Evolutionary conservation across 179 eudicot species (phyloP), one percentile per base, ranked within the genome.

Genomic region (Heliamphora pulchella): DNA sequence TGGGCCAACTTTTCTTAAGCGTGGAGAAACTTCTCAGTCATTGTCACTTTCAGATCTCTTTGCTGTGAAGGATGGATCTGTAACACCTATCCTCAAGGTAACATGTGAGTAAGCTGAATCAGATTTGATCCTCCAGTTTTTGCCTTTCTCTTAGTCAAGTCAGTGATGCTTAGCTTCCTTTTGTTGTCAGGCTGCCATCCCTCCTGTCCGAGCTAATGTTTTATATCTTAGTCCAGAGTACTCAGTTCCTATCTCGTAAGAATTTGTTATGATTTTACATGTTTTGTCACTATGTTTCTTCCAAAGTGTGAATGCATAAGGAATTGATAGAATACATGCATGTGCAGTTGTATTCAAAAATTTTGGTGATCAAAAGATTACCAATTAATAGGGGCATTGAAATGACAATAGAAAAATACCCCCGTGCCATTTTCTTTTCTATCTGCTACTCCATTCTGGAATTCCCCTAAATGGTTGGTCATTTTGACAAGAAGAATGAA

Each of bases 141-240:
- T 22, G 11, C 22, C 4, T 75, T 48, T 43, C 50, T 74, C 46
- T 44, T 71, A 41, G 3, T 79, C 41, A 39, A 43, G 57, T 10
- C 53, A 8, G 22, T 71, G 64, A 66, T 70, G 78, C 15, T 17
- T 71, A 47, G n/a, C 39, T 51, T 79, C 41, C 31, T 77, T 86
- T 17, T 66, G 31, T 69, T 81, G 83, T 62, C 89, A 95, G 98
- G 91, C 90, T 80, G 94, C 95, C 53, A 86, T 86, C 78, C 97
- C 98, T 67, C 93, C 98, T 18, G 98, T 95, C 20, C 90, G 98
- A 80, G 98, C 98, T 68, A 95, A 91, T 91, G 95, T 95, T 51
- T 85, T 95, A 83, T 86, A 93, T 87, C 79, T 95, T 70, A 87
- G 85, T 64, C 80, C 97, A 47, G 84, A 91, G 77, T 89, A 93